Base-by-base conservation (phyloP, 768 basidiomycete species). In the Tricholoma sp. region DNA sequence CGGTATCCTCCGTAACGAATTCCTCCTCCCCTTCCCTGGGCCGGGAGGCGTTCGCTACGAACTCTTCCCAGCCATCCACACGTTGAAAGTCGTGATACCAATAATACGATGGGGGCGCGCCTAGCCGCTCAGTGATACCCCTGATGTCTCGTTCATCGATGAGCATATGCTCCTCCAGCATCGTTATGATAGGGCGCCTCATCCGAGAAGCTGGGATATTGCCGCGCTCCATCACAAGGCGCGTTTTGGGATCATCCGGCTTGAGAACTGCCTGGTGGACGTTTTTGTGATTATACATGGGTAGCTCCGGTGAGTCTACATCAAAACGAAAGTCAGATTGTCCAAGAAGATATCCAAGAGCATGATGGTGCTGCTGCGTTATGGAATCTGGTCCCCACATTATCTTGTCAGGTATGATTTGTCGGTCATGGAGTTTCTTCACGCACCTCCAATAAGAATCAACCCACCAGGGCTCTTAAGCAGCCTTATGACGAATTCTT, bases 101-200 rank as follows among this genome's bases (percentile, higher is more conserved):
- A 34, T 58, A n/a, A 47, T 65, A 62, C 17, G 58, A 57, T 33
- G 64, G 58, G 13, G 59, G 58, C 1, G 66, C 67, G 10, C 66
- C 66, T 20, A 69, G 48, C 15, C 58, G 54, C 39, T 68, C 63
- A 5, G 67, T 65, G 50, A 70, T 69, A 8, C 58, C 54, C 18
- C 62, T 57, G 37, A 70, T 67, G 45, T 70, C 68, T 11, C 52
- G 55, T 28, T 67, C 60, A 32, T 60, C 62, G 42, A 70, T 59
- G 9, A 68, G 49, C 63, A 70, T 65, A 59, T 68, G 65, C 47
- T 69, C 67, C 41, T 70, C 66, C 13, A 70, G 63, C 59, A 68
- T 59, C 12, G 68, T 70, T 29, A 69, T 50, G 34, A 70, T 58
- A 6, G 69, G 69, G 8, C 69, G 65, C 42, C 59, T 37, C 37